Evolutionary conservation across 352 stramenopile species (phyloP).

Genomic region (Phytophthora macrochlamydospora): DNA sequence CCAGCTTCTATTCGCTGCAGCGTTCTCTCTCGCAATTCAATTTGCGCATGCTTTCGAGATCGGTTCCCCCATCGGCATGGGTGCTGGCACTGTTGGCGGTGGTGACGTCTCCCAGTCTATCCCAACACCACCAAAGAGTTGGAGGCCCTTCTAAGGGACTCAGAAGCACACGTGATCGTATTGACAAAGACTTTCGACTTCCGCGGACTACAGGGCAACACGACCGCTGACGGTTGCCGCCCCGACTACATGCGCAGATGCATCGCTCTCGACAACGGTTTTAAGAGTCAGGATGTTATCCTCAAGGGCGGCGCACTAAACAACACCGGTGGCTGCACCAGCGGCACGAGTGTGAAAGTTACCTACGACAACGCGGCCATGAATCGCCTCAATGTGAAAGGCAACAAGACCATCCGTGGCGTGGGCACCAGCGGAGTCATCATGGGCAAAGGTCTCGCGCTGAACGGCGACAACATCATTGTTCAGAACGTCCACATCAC

Average conservation of each 20-base stretch:
- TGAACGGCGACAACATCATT: constrained; percentile 51
- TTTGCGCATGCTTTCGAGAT: constrained; percentile 19
- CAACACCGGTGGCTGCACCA: constrained; percentile 48
- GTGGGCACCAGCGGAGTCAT: constrained; percentile 46
- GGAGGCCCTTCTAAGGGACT: constrained; percentile 29
- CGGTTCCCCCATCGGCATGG: constrained; percentile 25
- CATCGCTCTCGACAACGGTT: constrained; percentile 47
- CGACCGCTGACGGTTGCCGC: constrained; percentile 35
- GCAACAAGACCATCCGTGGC: constrained; percentile 51
- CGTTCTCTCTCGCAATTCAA: constrained; percentile 9
- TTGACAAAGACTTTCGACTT: constrained; percentile 49
- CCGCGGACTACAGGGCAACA: constrained; percentile 36
- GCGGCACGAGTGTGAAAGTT: constrained; percentile 30
- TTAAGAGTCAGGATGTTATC: constrained; percentile 51
- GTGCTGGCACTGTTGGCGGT: constrained; percentile 32
- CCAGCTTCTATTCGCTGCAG: constrained; percentile 7
- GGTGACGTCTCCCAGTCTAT: constrained; percentile 29
- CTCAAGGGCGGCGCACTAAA: constrained; percentile 39
- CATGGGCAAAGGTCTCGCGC: constrained; percentile 41
- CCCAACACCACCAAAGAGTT: constrained; percentile 37
- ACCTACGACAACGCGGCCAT: constrained; percentile 29
- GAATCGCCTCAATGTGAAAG: constrained; percentile 32
- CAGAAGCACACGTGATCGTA: constrained; percentile 34
- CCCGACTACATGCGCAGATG: constrained; percentile 39
- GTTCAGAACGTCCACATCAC: constrained; percentile 60